Conservation (phyloP, 108 stramenopile genomes). For the Fragilariopsis cylindrus region DNA sequence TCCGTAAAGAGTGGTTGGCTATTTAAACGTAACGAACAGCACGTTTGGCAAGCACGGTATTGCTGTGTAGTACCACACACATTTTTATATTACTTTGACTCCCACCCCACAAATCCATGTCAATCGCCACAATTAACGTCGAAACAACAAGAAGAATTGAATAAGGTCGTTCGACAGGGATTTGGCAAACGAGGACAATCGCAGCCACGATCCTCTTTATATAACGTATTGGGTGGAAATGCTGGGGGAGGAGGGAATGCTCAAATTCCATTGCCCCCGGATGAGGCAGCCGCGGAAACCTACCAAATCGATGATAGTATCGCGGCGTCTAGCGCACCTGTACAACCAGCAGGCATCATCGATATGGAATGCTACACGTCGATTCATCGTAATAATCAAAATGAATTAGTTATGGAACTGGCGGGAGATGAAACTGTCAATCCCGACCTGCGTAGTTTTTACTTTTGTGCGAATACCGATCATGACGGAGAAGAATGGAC, state of each 20-base stretch:
- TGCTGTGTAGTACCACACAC: conserved; percentile 95
- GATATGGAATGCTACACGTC: conserved; percentile 94
- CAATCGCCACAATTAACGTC: conserved; percentile 40
- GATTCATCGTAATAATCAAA: conserved; percentile 68
- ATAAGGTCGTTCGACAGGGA: conserved; percentile 68
- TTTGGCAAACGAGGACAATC: conserved; percentile 51
- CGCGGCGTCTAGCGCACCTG: conserved; percentile 7
- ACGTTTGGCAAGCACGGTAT: conserved; percentile 93
- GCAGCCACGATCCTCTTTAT: conserved; percentile 41
- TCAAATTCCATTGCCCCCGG: not conserved
- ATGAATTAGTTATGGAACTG: conserved; percentile 74
- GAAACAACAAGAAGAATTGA: conserved; percentile 72
- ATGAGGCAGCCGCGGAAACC: conserved; percentile 6
- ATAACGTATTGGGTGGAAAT: conserved; percentile 34
- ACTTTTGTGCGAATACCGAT: conserved; percentile 75
- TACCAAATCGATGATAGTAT: not conserved
- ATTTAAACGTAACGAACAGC: conserved; percentile 92
- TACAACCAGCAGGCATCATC: conserved; percentile 90
- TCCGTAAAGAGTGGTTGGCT: conserved; percentile 85
- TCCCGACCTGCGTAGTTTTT: conserved; percentile 86
- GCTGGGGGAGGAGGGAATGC: conserved; percentile 15
- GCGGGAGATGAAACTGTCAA: conserved; percentile 80
- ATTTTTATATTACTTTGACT: conserved; percentile 95
- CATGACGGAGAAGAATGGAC: conserved; percentile 80
- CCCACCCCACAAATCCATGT: conserved; percentile 43